A percentile compares a stretch with the other conserved stretches of the same genome.
Conservation (phyloP, 192 early-diverging fungal species). For the Rhizoclosmatium sp. region DNA sequence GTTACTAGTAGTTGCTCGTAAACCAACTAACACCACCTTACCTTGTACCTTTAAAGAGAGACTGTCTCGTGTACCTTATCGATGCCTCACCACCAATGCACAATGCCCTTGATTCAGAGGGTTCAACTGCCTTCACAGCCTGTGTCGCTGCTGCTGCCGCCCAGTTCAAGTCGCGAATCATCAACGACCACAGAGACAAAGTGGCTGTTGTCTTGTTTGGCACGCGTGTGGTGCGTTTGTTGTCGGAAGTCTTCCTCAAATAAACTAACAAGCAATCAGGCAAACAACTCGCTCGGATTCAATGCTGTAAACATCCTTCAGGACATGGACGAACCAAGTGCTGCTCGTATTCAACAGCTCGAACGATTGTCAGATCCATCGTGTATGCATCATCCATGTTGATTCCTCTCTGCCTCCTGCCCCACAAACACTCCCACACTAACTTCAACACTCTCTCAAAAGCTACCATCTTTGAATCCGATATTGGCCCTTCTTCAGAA, state of each 20-base stretch:
- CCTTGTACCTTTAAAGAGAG: slow-evolving; percentile 2
- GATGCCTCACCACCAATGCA: slow-evolving; percentile 48
- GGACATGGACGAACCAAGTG: slow-evolving; percentile 68
- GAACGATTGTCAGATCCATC: slow-evolving; percentile 60
- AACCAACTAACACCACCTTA: background rate
- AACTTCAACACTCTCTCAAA: background rate
- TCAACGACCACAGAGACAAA: slow-evolving; percentile 31
- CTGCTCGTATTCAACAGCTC: slow-evolving; percentile 65
- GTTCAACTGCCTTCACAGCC: slow-evolving; percentile 34
- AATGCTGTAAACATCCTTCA: slow-evolving; percentile 68
- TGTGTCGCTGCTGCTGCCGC: slow-evolving; percentile 26
- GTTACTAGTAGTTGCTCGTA: background rate
- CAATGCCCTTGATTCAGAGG: slow-evolving; percentile 16
- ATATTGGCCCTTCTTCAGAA: slow-evolving; percentile 56
- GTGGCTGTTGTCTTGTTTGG: slow-evolving; percentile 26
- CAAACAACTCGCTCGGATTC: slow-evolving; percentile 63
- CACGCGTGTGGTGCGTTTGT: background rate
- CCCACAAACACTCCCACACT: background rate
- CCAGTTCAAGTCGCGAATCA: slow-evolving; percentile 27
- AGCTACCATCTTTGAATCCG: slow-evolving; percentile 27
- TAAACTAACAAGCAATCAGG: background rate
- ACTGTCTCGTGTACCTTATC: slow-evolving; percentile 37
- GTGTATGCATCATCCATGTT: background rate
- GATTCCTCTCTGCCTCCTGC: too few relatives aligned
- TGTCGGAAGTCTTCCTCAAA: background rate